Conservation (phyloP, 495 filamentous ascomycete genomes). For the Penicilliopsis zonata region DNA sequence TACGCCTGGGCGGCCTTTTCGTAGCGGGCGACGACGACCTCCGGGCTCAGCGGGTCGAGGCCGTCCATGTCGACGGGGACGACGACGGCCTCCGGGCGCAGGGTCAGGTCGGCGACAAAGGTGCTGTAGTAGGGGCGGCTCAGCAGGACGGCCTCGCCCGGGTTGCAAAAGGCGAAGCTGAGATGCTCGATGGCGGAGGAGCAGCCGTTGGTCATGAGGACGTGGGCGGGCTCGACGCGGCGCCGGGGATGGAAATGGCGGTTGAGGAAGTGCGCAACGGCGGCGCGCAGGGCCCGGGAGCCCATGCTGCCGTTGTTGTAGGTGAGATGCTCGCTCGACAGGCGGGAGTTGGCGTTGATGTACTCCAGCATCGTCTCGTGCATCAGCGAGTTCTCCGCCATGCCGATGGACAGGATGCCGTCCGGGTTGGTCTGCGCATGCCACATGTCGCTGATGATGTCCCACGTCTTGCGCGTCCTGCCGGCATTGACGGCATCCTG, state of each 20-base stretch:
- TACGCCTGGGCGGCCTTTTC: slow-evolving; percentile 18
- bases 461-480: too few relatives aligned
- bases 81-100: slow-evolving; percentile 15
- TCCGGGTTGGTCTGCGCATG: slow-evolving; percentile 14
- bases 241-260: slow-evolving; percentile 24
- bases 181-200: slow-evolving; percentile 34
- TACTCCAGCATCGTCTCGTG: slow-evolving; percentile 20
- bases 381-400: slow-evolving; percentile 32
- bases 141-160: slow-evolving; percentile 37
- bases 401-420: slow-evolving; percentile 25
- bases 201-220: slow-evolving; percentile 36
- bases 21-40: slow-evolving; percentile 30
- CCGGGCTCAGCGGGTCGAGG: too few relatives aligned
- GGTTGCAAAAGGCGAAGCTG: slow-evolving; percentile 30
- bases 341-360: slow-evolving; percentile 17
- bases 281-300: slow-evolving; percentile 18
- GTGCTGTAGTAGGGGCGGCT: slow-evolving; percentile 37
- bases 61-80: slow-evolving; percentile 34
- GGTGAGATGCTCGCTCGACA: slow-evolving; percentile 24
- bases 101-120: slow-evolving; percentile 25
- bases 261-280: slow-evolving; percentile 35
- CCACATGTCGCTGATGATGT: slow-evolving; percentile 16
- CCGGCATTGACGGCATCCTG: too few relatives aligned
- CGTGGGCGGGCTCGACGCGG: slow-evolving; percentile 22
- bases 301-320: slow-evolving; percentile 27